Percentiles rank a stretch among this genome's conserved stretches.
Conservation (phyloP, 2,329 filamentous ascomycete genomes). For the Aspergillus calidoustus region DNA sequence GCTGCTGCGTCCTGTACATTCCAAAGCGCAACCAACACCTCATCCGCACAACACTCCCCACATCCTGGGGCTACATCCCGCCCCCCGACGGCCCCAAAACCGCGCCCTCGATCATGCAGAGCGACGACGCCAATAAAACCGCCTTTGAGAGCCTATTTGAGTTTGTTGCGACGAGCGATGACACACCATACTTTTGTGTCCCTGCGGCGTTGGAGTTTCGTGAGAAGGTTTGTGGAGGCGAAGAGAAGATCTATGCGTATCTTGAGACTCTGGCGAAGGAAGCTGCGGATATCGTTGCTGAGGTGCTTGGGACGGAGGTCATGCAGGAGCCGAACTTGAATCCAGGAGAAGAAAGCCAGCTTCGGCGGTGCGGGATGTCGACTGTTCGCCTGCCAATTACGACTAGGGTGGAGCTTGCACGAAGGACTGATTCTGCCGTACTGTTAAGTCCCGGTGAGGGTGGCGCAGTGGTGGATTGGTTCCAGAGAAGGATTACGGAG, state of each 20-base stretch:
- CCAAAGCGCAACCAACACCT: conserved; percentile 75
- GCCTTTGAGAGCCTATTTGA: conserved; percentile 70
- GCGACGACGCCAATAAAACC: conserved; percentile 53
- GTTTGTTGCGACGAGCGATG: conserved; percentile 76
- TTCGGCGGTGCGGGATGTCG: conserved; percentile 69
- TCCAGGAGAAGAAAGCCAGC: conserved; percentile 63
- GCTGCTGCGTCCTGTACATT: conserved; percentile 82
- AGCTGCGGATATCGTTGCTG: conserved; percentile 65
- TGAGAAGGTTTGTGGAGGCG: conserved; percentile 70
- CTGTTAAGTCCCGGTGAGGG: conserved; percentile 37
- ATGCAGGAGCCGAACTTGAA: conserved; percentile 48
- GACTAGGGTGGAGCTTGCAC: conserved; percentile 22
- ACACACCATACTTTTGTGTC: conserved; percentile 73
- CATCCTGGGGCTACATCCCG: conserved; percentile 76
- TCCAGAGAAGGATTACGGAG: conserved; percentile 56
- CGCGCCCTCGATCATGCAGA: conserved; percentile 48
- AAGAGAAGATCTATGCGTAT: conserved; percentile 70
- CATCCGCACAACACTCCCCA: conserved; percentile 75
- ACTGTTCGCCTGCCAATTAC: conserved; percentile 75
- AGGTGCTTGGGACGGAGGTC: conserved; percentile 69
- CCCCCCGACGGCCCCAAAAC: conserved; percentile 4
- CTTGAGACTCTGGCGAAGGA: conserved; percentile 64
- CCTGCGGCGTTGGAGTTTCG: conserved; percentile 75
- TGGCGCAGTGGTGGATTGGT: conserved; percentile 59
- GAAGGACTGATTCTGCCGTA: background rate